Evolutionary conservation across 306 rosid genomes (phyloP).

Genomic region (Dicorynia guianensis): DNA sequence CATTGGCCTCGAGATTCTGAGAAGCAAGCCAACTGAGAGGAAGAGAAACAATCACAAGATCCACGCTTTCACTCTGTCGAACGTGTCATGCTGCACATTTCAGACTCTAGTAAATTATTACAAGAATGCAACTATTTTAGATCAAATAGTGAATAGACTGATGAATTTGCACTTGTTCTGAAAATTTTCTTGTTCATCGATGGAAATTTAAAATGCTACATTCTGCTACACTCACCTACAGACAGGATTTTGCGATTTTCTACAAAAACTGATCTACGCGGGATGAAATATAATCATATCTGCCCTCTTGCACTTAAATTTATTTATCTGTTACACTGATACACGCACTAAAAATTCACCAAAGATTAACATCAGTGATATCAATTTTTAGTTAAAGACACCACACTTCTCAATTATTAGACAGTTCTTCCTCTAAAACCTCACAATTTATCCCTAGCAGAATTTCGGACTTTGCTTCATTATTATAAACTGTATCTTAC

Average conservation of each 20-base stretch:
- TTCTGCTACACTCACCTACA: background rate
- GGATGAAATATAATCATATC: background rate
- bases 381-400: background rate
- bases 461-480: background rate
- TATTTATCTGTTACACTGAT: background rate
- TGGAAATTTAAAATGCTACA: background rate
- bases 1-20: background rate
- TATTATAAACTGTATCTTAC: background rate
- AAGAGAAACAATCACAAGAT: background rate
- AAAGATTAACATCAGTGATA: constrained; percentile 2
- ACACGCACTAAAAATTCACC: background rate
- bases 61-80: background rate
- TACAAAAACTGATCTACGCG: background rate
- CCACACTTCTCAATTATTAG: background rate
- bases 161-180: constrained; percentile 12
- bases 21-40: background rate
- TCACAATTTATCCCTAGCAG: background rate
- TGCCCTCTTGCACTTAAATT: background rate
- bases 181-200: background rate
- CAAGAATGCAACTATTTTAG: background rate
- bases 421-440: background rate
- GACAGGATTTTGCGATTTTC: background rate
- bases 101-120: background rate
- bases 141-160: background rate
- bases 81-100: constrained; percentile 1